A percentile compares a stretch with the other conserved stretches of the same genome.
These are phyloP conservation scores for Ophiosphaerella herpotricha DNA, from an alignment of 2,329 filamentous ascomycete species.

Conservation along the genomic window DNA sequence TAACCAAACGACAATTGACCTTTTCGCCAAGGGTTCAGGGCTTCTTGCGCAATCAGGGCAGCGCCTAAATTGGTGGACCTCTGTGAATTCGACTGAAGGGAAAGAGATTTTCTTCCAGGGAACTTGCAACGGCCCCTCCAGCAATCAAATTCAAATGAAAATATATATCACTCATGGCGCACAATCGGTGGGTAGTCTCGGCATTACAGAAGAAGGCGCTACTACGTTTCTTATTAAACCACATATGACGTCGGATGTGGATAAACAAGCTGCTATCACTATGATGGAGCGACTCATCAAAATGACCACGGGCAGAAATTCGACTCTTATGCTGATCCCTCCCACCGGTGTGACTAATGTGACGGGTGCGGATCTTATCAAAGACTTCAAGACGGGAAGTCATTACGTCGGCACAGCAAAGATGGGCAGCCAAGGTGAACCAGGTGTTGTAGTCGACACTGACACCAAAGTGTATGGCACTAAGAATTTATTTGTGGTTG, in stretches of 20 bases:
- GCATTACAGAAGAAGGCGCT: conserved; percentile 42
- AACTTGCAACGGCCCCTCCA: conserved; percentile 50
- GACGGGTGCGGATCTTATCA: conserved; percentile 44
- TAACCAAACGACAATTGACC: conserved; percentile 34
- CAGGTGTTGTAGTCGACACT: conserved; percentile 47
- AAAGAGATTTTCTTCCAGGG: conserved; percentile 49
- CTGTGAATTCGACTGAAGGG: conserved; percentile 50
- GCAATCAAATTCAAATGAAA: conserved; percentile 44
- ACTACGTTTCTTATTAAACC: conserved; percentile 54
- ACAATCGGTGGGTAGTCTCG: conserved; percentile 63
- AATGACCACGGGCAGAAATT: conserved; percentile 36
- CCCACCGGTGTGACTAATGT: conserved; percentile 47
- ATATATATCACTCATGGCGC: conserved; percentile 66
- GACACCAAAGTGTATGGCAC: conserved; percentile 52
- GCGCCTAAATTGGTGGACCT: conserved; percentile 56
- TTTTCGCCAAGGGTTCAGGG: conserved; percentile 45
- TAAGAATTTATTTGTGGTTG: conserved; percentile 52
- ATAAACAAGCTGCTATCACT: conserved; percentile 47
- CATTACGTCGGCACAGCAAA: conserved; percentile 61
- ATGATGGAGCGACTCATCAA: conserved; percentile 54
- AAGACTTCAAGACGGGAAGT: conserved; percentile 32
- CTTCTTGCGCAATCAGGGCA: conserved; percentile 54
- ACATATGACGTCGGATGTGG: conserved; percentile 56
- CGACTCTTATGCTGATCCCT: conserved; percentile 41
- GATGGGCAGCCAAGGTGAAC: conserved; percentile 48